Conservation (phyloP, 2,329 filamentous ascomycete genomes). For the Teratosphaeria pseudoeucalypti region DNA sequence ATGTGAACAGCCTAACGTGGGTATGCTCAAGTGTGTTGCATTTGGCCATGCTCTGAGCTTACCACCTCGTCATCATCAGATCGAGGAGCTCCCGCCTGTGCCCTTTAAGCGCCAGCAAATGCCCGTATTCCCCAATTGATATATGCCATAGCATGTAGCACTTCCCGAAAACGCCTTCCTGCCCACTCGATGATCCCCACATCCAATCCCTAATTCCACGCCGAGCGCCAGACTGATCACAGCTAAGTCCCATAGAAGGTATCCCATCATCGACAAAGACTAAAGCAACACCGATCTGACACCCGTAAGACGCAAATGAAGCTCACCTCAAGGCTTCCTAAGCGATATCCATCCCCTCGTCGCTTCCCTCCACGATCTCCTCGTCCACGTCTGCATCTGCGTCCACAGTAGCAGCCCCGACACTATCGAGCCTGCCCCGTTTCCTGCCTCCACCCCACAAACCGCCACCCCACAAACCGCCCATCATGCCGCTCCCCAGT, state of each 20-base stretch:
- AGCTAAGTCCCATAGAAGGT: not conserved
- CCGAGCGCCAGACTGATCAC: not conserved
- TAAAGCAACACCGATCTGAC: not conserved
- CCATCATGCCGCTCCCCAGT: conserved; percentile 30
- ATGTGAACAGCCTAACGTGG: no score
- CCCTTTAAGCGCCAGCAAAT: not conserved
- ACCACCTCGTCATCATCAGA: not conserved
- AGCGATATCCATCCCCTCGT: conserved; percentile 10
- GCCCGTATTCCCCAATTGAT: not conserved
- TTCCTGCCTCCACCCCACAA: conserved; percentile 30
- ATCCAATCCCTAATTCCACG: not conserved
- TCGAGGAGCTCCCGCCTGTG: not conserved
- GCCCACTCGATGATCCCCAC: no score
- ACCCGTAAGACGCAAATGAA: not conserved
- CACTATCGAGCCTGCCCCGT: conserved; percentile 32
- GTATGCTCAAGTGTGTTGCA: not conserved
- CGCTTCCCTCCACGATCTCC: conserved; percentile 19
- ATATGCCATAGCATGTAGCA: not conserved
- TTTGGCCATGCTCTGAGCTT: not conserved
- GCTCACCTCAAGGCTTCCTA: not conserved
- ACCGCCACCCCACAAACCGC: conserved; percentile 18
- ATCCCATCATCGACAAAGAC: not conserved
- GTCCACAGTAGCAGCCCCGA: conserved; percentile 33
- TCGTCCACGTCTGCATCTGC: conserved; percentile 28
- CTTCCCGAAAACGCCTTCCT: not conserved